A percentile compares a stretch with the other conserved stretches of the same genome.
phyloP scores from a whole-genome alignment of 139 green algal genomes.

The Haematococcus sp. region DNA sequence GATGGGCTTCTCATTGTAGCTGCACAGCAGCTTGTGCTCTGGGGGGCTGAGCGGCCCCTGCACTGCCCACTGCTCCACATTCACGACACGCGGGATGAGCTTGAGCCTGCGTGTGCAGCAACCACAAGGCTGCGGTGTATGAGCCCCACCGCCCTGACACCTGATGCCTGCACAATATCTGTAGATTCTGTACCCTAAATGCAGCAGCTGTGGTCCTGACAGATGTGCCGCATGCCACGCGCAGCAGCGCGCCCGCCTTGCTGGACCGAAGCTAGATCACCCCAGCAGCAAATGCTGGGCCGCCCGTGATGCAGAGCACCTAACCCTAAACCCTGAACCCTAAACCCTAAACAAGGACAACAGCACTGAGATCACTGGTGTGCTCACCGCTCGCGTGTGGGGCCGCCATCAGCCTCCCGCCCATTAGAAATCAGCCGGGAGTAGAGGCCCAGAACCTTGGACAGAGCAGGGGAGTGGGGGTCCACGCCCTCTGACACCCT shows the following conservation, averaged over 20 bases:
- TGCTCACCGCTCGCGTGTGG: constrained; percentile 55
- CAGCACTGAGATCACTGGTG: too few species aligned
- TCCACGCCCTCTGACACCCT: constrained; percentile 67
- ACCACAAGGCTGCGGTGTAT: not conserved
- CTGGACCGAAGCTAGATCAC: too few species aligned
- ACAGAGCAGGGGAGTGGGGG: constrained; percentile 19
- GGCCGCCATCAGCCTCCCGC: constrained; percentile 60
- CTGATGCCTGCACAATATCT: too few species aligned
- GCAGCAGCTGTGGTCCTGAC: too few species aligned
- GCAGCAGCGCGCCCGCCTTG: too few species aligned
- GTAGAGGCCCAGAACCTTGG: constrained; percentile 63
- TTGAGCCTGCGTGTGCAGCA: constrained; percentile 81
- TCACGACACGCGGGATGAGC: constrained; percentile 78
- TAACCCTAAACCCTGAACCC: too few species aligned
- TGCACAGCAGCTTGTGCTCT: constrained; percentile 67
- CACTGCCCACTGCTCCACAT: constrained; percentile 75
- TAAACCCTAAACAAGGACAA: too few species aligned
- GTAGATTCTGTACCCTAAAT: too few species aligned
- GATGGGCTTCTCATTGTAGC: constrained; percentile 89
- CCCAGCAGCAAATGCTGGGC: too few species aligned
- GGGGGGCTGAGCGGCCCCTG: constrained; percentile 60
- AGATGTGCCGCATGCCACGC: too few species aligned
- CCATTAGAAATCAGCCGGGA: constrained; percentile 70
- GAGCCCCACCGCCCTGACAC: too few species aligned
- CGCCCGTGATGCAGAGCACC: too few species aligned